Evolutionary conservation across 192 early-diverging fungal genomes (phyloP), one percentile per base, ranked within the genome.

Genomic region (Spizellomyces sp.): DNA sequence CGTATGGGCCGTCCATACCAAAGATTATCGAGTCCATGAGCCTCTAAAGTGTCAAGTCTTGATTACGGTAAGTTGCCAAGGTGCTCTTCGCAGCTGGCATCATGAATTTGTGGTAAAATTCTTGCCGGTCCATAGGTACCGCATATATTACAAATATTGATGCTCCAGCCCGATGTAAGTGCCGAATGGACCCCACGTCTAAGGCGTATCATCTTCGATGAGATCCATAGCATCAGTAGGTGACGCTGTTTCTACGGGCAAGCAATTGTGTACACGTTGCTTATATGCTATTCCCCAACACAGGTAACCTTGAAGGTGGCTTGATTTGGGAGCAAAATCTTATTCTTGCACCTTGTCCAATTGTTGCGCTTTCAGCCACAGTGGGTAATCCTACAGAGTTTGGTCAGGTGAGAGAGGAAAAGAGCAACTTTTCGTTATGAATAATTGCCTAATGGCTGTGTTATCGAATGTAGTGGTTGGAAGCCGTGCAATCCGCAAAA

Each of bases 161-260:
- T 71, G 70, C 9, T 71, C 27, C 72, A 64, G 47, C 58, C 81
- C 1, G n/a, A 56, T 9, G 45, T 46, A 5, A 42, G 43, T 5
- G 66, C 55, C 8, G 43, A 70, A 9, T 80, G 80, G 74, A 56
- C 59, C 4, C 61, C 63, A 4, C 66, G 73, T 27, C 60, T 83
- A 36, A 63, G 69, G n/a, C 59, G 81, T 7, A 83, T 83, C 21
- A 83, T 83, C 54, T 81, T 83, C 71, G 81, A 83, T 69, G 81
- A 83, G 62, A 66, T 83, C 46, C 69, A 63, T 47, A 50, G 36
- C 15, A 46, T 67, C 14, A 50, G 46, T 36, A 54, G 14, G 50
- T 54, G 17, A n/a, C 27, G 27, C 27, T 36, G 27, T n/a, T 54
- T n/a, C 45, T 57, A 3, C 52, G 45, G 14, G 59, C 59, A 61